Evolutionary conservation across 169 alveolate genomes (phyloP).

Genomic region (Cryptosporidium tyzzeri): DNA sequence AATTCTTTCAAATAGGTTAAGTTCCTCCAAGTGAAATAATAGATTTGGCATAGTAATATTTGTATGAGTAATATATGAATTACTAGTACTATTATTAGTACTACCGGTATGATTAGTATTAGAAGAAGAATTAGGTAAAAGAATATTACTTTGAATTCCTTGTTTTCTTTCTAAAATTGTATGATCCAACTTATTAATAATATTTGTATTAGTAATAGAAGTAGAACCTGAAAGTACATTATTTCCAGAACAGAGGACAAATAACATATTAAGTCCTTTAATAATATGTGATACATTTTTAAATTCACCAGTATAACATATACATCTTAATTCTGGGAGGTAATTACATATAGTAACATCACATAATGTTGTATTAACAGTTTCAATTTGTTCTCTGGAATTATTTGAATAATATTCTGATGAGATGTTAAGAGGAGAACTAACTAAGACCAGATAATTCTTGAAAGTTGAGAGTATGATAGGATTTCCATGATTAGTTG

Average conservation of each 20-base stretch:
- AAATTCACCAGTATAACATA: slow-evolving; percentile 69
- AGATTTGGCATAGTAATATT: slow-evolving; percentile 20
- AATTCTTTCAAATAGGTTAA: slow-evolving; percentile 59
- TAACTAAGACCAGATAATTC: slow-evolving; percentile 41
- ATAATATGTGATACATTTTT: slow-evolving; percentile 58
- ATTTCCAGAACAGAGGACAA: slow-evolving; percentile 57
- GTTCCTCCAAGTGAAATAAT: slow-evolving; percentile 43
- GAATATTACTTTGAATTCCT: neutral
- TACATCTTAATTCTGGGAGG: slow-evolving; percentile 57
- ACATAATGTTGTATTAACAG: slow-evolving; percentile 21
- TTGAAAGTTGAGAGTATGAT: slow-evolving; percentile 50
- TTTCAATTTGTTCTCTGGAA: neutral
- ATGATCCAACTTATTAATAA: neutral
- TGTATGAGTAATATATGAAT: neutral
- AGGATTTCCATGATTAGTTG: slow-evolving; percentile 60
- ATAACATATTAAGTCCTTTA: slow-evolving; percentile 56
- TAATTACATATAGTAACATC: slow-evolving; percentile 66
- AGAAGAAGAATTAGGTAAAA: neutral
- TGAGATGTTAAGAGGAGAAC: slow-evolving; percentile 3
- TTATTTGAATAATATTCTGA: neutral
- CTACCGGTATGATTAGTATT: neutral
- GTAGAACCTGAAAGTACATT: neutral
- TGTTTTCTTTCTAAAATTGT: neutral
- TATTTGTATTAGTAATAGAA: slow-evolving; percentile 3
- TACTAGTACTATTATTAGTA: neutral